A percentile compares a stretch with the other conserved stretches of the same genome.
phyloP scores from a whole-genome alignment of 148 eudicot genomes.

The Arbutus unedo region DNA sequence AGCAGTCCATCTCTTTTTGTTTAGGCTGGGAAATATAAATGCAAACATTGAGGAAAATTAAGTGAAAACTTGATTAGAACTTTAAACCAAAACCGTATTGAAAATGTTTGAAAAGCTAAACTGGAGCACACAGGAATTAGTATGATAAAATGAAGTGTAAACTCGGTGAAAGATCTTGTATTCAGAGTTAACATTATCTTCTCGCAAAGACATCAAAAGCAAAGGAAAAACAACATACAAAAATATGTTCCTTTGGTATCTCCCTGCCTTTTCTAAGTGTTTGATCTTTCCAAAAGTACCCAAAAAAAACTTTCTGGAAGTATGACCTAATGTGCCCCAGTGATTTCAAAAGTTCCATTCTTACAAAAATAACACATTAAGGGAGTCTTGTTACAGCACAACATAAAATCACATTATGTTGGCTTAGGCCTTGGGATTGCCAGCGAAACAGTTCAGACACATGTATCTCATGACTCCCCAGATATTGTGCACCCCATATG shows the following conservation, averaged over 20 bases:
- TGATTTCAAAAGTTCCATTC: background rate
- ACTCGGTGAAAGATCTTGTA: background rate
- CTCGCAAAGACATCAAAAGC: background rate
- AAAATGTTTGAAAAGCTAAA: background rate
- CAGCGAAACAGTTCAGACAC: background rate
- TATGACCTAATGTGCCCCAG: background rate
- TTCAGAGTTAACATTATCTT: background rate
- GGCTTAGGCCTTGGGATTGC: background rate
- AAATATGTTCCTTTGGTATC: background rate
- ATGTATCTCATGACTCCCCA: background rate
- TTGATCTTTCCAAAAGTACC: background rate
- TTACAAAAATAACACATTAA: background rate
- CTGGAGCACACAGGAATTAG: background rate
- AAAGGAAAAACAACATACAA: background rate
- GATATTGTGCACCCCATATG: background rate
- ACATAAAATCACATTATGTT: background rate
- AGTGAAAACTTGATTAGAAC: slow-evolving; percentile 8
- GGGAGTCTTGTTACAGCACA: background rate
- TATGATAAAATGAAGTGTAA: background rate
- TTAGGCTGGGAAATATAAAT: background rate
- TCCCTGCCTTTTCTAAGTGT: background rate
- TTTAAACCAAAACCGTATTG: background rate
- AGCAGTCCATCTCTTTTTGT: background rate
- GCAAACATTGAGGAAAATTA: background rate
- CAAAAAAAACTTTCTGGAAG: background rate